These are phyloP conservation scores for Suhomyces atakaporum DNA, from an alignment of 1,139 yeast genomes.

Conservation along the genomic window DNA sequence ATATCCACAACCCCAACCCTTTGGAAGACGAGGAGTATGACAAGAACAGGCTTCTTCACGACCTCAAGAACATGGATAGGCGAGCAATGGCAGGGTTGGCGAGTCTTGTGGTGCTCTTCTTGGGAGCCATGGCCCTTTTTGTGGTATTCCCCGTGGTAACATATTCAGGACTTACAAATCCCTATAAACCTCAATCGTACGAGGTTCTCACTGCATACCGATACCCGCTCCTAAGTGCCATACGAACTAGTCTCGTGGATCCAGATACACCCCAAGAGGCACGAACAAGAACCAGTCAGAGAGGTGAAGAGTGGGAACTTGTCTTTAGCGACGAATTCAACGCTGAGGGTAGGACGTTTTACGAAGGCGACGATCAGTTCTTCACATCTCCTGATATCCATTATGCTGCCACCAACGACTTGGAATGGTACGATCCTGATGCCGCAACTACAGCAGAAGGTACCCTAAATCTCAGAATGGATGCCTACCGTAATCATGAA, in stretches of 20 bases:
- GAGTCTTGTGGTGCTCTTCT: conserved; percentile 21
- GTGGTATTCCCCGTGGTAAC: conserved; percentile 28
- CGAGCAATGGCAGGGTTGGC: conserved; percentile 23
- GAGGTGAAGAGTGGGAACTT: conserved; percentile 27
- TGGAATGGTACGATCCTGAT: conserved; percentile 38
- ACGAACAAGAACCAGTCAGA: conserved; percentile 13
- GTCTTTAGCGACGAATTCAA: conserved; percentile 33
- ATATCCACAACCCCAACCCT: conserved; percentile 33
- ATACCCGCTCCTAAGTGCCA: conserved; percentile 28
- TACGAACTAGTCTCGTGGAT: conserved; percentile 27
- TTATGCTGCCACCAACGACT: conserved; percentile 33
- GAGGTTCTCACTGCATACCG: conserved; percentile 24
- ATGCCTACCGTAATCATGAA: conserved; percentile 31
- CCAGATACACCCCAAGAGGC: conserved; percentile 29
- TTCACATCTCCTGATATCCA: conserved; percentile 30
- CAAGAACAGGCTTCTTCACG: conserved; percentile 27
- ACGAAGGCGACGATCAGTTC: conserved; percentile 35
- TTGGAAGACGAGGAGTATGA: conserved; percentile 30
- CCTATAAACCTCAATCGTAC: conserved; percentile 19
- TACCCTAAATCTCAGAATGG: conserved; percentile 27
- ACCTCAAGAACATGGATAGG: conserved; percentile 26
- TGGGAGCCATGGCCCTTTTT: conserved; percentile 22
- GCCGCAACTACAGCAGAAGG: conserved; percentile 34
- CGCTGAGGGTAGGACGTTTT: conserved; percentile 32
- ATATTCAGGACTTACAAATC: conserved; percentile 22